Evolutionary conservation across 2,329 filamentous ascomycete species (phyloP), one percentile per base, ranked within the genome.

Genomic region (Exserohilum turcica): DNA sequence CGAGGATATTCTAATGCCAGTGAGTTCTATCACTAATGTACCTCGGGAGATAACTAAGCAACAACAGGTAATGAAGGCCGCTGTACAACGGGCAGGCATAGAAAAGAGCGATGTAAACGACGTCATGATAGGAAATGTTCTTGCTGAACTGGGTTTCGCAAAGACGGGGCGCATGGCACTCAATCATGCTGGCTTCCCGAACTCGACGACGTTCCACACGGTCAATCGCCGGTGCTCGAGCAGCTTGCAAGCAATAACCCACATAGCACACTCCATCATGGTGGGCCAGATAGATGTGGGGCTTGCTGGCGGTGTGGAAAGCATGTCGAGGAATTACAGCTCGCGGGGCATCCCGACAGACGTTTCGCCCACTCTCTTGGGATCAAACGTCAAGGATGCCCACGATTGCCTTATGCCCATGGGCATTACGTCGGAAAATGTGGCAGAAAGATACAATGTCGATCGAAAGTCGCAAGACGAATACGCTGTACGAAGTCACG

Each of bases 351-450:
- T 92, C 68, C 78, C 82, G 12, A 80, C 90, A 19, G 84, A 86
- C 31, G 76, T 84, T 56, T 87, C 89, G 6, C 93, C 96, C 75
- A 86, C 91, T 73, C 85, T 89, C 57, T 84, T 87, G 50, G 85
- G 96, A 51, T 80, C 90, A 39, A 75, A 78, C 56, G 88, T 83
- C 77, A 89, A 92, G 72, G 91, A 97, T 72, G 84, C 92, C 0
- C 78, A 78, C 37, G 92, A 97, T 78, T 94, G 91, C 80, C 84
- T 92, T 83, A 85, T 92, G 82, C 89, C 93, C 56, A 99, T 99
- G 94, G 93, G 94, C n/a, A 94, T 96, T 84, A 97, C 94, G 2
- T 93, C 89, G 53, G 93, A 99, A 80, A 97, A 97, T 71, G 91
- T 99, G 16, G 91, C 88, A 63, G 84, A 86, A 48, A 92, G 97